Conservation (phyloP, 345 rosid genomes). For the Trapa bicornis region DNA sequence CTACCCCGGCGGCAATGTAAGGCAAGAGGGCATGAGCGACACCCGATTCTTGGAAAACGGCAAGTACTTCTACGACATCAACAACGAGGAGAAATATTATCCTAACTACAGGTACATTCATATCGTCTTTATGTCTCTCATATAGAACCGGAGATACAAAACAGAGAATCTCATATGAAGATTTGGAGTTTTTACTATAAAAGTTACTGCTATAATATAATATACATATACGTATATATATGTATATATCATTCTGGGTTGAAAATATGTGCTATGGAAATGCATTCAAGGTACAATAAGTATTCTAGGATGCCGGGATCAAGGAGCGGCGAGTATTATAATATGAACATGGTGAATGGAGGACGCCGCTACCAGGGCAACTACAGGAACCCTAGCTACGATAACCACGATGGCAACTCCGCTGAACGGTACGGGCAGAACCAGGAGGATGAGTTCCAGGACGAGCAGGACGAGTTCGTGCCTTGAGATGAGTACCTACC, state of each 20-base stretch:
- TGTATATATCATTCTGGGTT: background rate
- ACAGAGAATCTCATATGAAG: no score
- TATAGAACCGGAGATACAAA: no score
- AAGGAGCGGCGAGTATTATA: slow-evolving; percentile 1
- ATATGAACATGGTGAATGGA: background rate
- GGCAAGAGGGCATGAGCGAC: slow-evolving; percentile 37
- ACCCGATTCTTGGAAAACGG: slow-evolving; percentile 35
- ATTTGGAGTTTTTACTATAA: background rate
- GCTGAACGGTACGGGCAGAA: slow-evolving; percentile 7
- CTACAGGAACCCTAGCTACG: slow-evolving; percentile 4
- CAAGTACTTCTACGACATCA: slow-evolving; percentile 19
- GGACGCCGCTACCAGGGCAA: slow-evolving; percentile 5
- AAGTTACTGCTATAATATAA: background rate
- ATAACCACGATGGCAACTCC: background rate
- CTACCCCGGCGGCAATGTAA: slow-evolving; percentile 13
- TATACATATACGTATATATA: background rate
- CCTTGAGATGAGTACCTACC: slow-evolving; percentile 1
- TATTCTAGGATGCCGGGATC: background rate
- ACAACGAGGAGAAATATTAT: slow-evolving; percentile 14
- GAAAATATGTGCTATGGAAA: background rate
- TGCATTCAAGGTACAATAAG: background rate
- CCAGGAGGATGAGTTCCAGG: slow-evolving; percentile 9
- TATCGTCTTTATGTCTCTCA: background rate
- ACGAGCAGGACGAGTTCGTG: slow-evolving; percentile 5
- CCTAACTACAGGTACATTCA: slow-evolving; percentile 5